Base-by-base conservation (phyloP, 1,139 yeast species). In the Entelexis sorbosivorans region DNA sequence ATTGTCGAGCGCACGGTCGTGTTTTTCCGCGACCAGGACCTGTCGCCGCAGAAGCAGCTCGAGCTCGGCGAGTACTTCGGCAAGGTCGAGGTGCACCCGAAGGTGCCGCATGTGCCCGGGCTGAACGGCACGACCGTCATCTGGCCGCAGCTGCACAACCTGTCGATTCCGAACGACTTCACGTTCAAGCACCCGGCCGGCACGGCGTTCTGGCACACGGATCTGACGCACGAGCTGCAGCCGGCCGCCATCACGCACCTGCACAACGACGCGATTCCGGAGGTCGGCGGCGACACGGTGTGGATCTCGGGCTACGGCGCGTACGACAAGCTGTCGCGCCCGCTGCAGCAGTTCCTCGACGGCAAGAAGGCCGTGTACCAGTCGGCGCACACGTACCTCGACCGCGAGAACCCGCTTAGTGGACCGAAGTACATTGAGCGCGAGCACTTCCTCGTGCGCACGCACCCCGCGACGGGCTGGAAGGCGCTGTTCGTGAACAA, bases 231-330 rank as follows among this genome's bases (percentile, higher is more conserved):
- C 64, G 89, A 82, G 63, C 69, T 72, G 51, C 86, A 80, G 63
- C 84, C 88, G 13, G 85, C 89, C 4, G 77, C 80, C 1, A 69
- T 76, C 57, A 82, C 89, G 1, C 73, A 79, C 50, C 77, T 82
- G 59, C 72, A 79, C 50, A 75, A 79, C 54, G 66, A 77, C 49
- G 79, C 73, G 59, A 81, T 79, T 38, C 82, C 87, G 40, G 75
- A 73, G 48, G 64, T 76, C 17, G 89, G 89, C 52, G 88, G 88
- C 52, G 89, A 82, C 64, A 82, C 91, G 16, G 66, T 78, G 50
- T 82, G 82, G 68, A 73, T 78, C 11, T 81, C 78, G 55, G 73
- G 79, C 31, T 74, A 76, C 53, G 86, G 79, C 57, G 80, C 84
- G 19, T 82, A 80, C 65, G 78, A 81, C 56, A 72, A 83, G 61